Percentiles rank a stretch among this genome's conserved stretches.
Evolutionary conservation across 2,329 filamentous ascomycete genomes (phyloP).

Genomic region (Stagonosporopsis vannaccii): DNA sequence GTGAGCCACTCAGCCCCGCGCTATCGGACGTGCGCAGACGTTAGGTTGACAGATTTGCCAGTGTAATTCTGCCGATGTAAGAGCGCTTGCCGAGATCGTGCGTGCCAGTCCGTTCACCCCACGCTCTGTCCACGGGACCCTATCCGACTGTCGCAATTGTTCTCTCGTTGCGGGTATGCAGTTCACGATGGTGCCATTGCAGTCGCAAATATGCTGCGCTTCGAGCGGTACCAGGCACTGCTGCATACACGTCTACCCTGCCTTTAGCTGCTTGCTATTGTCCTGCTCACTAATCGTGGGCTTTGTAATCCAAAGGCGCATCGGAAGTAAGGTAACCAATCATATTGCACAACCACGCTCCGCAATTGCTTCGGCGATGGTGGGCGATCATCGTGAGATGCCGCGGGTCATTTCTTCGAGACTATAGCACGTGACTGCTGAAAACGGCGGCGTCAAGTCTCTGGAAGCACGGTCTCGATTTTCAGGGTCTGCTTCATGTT

Average conservation of each 20-base stretch:
- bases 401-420: not conserved
- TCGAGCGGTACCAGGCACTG: not conserved
- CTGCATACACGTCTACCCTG: not conserved
- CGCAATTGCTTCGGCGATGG: slow-evolving; percentile 6
- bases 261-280: not conserved
- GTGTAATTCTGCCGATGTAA: slow-evolving; percentile 8
- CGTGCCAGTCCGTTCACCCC: slow-evolving; percentile 10
- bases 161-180: not conserved
- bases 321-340: slow-evolving; percentile 7
- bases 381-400: slow-evolving; percentile 9
- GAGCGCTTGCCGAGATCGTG: slow-evolving; percentile 17
- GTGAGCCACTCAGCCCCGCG: slow-evolving; percentile 20
- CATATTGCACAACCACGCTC: slow-evolving; percentile 3
- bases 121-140: slow-evolving; percentile 8
- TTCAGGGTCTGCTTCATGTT: not conserved
- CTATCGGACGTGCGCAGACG: slow-evolving; percentile 11
- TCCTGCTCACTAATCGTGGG: slow-evolving; percentile 12
- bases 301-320: slow-evolving; percentile 15
- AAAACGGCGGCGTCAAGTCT: not conserved
- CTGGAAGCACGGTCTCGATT: not conserved
- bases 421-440: slow-evolving; percentile 6
- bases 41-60: slow-evolving; percentile 10
- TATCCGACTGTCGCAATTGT: slow-evolving; percentile 7
- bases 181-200: not conserved
- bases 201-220: slow-evolving; percentile 3